Percentiles rank a stretch among this genome's conserved stretches.
Evolutionary conservation across 306 rosid genomes (phyloP).

Genomic region (Ormosia semicastrata): DNA sequence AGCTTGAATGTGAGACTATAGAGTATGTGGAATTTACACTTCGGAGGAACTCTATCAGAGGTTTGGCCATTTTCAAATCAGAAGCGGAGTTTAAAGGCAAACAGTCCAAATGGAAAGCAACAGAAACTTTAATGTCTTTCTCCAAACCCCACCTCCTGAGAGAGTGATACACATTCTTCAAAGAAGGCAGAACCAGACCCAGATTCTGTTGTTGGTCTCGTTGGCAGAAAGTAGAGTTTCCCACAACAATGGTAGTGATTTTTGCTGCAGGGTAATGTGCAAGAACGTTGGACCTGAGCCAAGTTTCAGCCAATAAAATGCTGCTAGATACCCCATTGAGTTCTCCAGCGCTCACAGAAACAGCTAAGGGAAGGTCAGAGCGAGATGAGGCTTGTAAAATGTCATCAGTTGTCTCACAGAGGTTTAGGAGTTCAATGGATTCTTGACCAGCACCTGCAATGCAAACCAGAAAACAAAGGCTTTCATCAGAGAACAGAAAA

Average conservation of each 20-base stretch:
- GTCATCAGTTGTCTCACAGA: conserved; percentile 41
- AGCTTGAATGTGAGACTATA: conserved; percentile 38
- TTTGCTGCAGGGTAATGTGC: conserved; percentile 62
- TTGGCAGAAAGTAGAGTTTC: conserved; percentile 42
- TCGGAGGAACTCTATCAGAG: conserved; percentile 51
- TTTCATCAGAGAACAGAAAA: neutral
- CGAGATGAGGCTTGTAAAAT: conserved; percentile 28
- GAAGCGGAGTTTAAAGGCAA: conserved; percentile 28
- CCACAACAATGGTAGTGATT: conserved; percentile 71
- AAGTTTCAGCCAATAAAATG: conserved; percentile 64
- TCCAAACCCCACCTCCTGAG: conserved; percentile 88
- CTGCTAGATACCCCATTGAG: conserved; percentile 54
- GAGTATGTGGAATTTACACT: conserved; percentile 60
- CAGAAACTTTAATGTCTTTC: conserved; percentile 62
- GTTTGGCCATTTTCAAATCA: conserved; percentile 40
- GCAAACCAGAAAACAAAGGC: conserved; percentile 20
- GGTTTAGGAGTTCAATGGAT: conserved; percentile 44
- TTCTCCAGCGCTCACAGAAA: conserved; percentile 42
- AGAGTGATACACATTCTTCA: conserved; percentile 70
- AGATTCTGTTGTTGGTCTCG: conserved; percentile 32
- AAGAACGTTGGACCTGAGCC: conserved; percentile 69
- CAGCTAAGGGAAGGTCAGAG: conserved; percentile 57
- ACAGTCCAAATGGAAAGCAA: conserved; percentile 46
- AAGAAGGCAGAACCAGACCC: conserved; percentile 39
- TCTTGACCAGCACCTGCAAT: conserved; percentile 62